Base-by-base conservation (phyloP, 495 filamentous ascomycete species). In the Elaphomyces granulatus region DNA sequence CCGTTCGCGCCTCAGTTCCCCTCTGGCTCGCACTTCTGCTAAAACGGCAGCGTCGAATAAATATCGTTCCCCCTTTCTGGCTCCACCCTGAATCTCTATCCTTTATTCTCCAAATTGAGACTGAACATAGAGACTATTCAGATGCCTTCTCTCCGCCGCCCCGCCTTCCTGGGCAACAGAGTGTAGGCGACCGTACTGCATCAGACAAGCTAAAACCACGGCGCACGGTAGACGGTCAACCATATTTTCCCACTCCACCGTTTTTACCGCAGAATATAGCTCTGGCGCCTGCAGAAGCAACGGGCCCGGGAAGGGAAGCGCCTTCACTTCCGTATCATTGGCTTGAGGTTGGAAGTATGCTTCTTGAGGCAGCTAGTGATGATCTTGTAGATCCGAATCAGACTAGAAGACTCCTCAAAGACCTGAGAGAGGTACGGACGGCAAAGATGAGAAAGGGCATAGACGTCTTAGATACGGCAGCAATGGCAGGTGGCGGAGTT, bases 1-100 rank as follows among this genome's bases (percentile, higher is more conserved):
- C 90, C 0, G 79, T 86, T 46, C 78, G 87, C 48, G 72, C 80
- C 42, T 60, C 78, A 20, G 57, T 96, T 32, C 90, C 90, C 10
- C 77, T 96, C 53, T 96, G 92, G 92, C 81, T 96, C 35, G 90
- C 92, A n/a, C 74, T 96, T 36, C 79, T 95, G 40, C 79, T 98
- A 38, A 95, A 98, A 61, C 83, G 86, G 45, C 92, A 98, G 65
- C 76, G 80, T 23, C 78, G 88, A 52, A 88, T 87, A 54, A 93
- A 94, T 63, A 95, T 96, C 56, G 62, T 87, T 31, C 82, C 90
- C 0, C 90, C 90, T 0, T 58, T 81, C 37, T 98, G 90, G 90
- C 75, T 98, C 8, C 72, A 78, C 46, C 73, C 82, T 0, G 53
- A 73, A 20, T 76, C 83, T 19, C 73, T 98, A 23, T 60, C 68